phyloP scores from a whole-genome alignment of 768 basidiomycete species.

The Inosperma sp. region DNA sequence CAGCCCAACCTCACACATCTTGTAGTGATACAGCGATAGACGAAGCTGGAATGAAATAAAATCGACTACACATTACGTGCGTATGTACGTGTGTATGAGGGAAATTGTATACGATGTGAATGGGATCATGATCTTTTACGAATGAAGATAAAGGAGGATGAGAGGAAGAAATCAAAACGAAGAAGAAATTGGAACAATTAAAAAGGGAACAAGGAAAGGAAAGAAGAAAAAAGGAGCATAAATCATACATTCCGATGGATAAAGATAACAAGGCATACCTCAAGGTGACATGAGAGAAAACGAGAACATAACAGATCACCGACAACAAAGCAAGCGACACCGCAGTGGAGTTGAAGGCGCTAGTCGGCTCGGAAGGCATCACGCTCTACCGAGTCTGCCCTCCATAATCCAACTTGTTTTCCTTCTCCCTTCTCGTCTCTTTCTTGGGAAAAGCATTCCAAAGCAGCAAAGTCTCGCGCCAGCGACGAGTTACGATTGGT shows the following conservation, averaged over 20 bases:
- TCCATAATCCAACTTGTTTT: slow-evolving; percentile 47
- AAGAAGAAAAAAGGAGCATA: slow-evolving; percentile 5
- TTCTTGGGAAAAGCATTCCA: slow-evolving; percentile 96
- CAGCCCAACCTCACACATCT: too few species aligned
- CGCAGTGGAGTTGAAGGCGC: too few species aligned
- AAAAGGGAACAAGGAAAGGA: slow-evolving; percentile 1
- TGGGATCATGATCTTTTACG: background rate
- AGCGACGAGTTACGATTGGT: slow-evolving; percentile 96
- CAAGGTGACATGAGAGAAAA: background rate
- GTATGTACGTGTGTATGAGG: slow-evolving; percentile 4
- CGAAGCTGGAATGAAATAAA: too few species aligned
- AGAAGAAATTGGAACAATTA: slow-evolving; percentile 4
- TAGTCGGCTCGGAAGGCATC: background rate
- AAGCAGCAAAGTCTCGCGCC: slow-evolving; percentile 94
- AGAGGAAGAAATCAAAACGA: slow-evolving; percentile 6
- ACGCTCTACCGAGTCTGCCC: slow-evolving; percentile 44
- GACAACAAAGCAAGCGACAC: too few species aligned
- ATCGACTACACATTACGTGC: background rate
- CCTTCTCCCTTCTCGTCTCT: slow-evolving; percentile 41
- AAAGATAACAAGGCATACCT: slow-evolving; percentile 8
- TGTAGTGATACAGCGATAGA: too few species aligned
- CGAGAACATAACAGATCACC: background rate
- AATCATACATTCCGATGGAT: slow-evolving; percentile 18
- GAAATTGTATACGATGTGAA: background rate
- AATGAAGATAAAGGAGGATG: background rate